A percentile compares a stretch with the other conserved stretches of the same genome.
These are phyloP conservation scores for Talaromyces albobiverticillius DNA, from an alignment of 2,329 filamentous ascomycete genomes.

Conservation along the genomic window DNA sequence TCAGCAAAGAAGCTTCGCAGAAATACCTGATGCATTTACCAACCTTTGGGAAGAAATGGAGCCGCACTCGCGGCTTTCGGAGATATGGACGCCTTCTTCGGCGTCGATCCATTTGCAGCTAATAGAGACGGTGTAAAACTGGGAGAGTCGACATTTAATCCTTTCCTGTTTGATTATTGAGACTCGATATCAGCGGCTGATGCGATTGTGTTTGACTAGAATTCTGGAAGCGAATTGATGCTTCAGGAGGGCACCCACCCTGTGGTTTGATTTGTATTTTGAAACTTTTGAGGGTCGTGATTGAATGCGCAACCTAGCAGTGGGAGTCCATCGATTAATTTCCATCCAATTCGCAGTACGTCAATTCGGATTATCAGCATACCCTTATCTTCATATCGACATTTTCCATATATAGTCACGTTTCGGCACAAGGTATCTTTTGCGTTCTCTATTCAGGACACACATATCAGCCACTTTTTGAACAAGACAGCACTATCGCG, in stretches of 20 bases:
- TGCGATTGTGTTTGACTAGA: background rate
- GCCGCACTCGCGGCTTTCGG: conserved; percentile 87
- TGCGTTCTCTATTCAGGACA: conserved; percentile 57
- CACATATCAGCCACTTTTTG: conserved; percentile 5
- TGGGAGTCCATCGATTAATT: conserved; percentile 6
- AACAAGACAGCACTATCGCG: background rate
- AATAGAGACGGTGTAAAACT: conserved; percentile 74
- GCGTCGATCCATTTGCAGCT: conserved; percentile 35
- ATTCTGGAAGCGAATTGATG: background rate
- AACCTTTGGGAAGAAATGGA: conserved; percentile 47
- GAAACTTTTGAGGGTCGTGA: conserved; percentile 70
- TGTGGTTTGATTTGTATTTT: conserved; percentile 37
- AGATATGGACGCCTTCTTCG: conserved; percentile 71
- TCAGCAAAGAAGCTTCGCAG: background rate
- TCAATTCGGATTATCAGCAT: conserved; percentile 12
- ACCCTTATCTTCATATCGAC: conserved; percentile 85
- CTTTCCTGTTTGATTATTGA: conserved; percentile 54
- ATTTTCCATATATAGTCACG: conserved; percentile 89
- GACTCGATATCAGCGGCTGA: conserved; percentile 20
- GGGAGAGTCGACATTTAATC: conserved; percentile 92
- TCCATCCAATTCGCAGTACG: background rate
- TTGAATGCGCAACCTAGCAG: conserved; percentile 74
- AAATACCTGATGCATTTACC: conserved; percentile 17
- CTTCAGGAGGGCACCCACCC: conserved; percentile 30
- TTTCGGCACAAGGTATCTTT: conserved; percentile 92